These are phyloP conservation scores for Ophiocordyceps camponoti-saundersi DNA, from an alignment of 2,329 filamentous ascomycete genomes.

Conservation along the genomic window DNA sequence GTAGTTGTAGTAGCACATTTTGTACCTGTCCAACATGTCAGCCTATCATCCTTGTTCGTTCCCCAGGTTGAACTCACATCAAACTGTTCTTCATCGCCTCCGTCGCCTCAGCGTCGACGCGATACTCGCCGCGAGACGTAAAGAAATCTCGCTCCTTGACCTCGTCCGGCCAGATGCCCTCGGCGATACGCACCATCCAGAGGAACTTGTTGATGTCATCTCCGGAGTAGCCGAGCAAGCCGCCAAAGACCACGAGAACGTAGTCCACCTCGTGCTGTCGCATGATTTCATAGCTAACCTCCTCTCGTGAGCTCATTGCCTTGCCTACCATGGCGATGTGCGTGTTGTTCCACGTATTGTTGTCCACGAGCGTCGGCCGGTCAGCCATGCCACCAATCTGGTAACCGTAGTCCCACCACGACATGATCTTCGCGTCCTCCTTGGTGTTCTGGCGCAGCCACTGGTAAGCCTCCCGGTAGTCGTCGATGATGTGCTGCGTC, in stretches of 20 bases:
- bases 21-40: conserved; percentile 54
- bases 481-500: conserved; percentile 95
- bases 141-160: conserved; percentile 96
- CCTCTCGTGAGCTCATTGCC: conserved; percentile 93
- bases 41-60: conserved; percentile 1
- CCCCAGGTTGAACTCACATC: conserved; percentile 52
- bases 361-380: conserved; percentile 89
- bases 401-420: conserved; percentile 99
- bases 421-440: conserved; percentile 95
- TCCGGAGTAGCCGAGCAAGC: conserved; percentile 88
- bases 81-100: conserved; percentile 98
- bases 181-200: conserved; percentile 98
- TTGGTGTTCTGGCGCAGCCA: conserved; percentile 97
- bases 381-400: conserved; percentile 99
- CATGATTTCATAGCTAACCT: conserved; percentile 97
- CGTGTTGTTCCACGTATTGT: conserved; percentile 99
- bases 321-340: conserved; percentile 98
- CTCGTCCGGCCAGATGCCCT: conserved; percentile 99
- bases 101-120: conserved; percentile 81
- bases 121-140: conserved; percentile 83
- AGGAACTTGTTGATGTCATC: conserved; percentile 99
- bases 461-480: conserved; percentile 98
- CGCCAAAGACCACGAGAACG: conserved; percentile 92
- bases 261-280: conserved; percentile 98
- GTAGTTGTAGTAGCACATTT: conserved; percentile 99